A percentile compares a stretch with the other conserved stretches of the same genome.
Conservation (phyloP, 2,329 filamentous ascomycete species). For the Emmonsia crescens region DNA sequence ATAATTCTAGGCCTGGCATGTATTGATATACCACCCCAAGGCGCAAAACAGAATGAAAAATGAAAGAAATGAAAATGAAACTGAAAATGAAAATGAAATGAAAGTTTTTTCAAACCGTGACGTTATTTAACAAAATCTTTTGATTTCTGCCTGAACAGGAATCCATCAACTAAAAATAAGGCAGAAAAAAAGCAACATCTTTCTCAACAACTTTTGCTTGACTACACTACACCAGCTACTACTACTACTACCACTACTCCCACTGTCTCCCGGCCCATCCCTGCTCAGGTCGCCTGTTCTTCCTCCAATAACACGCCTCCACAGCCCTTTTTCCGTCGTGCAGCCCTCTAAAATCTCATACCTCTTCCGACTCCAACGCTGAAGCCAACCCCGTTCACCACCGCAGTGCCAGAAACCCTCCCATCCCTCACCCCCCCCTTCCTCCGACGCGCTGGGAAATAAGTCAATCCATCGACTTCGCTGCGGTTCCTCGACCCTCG, state of each 20-base stretch:
- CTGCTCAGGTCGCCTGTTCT: not conserved
- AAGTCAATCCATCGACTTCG: not conserved
- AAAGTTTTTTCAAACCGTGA: no score
- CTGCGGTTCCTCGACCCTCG: not conserved
- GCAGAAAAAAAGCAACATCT: not conserved
- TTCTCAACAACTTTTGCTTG: not conserved
- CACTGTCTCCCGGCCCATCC: not conserved
- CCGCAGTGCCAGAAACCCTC: not conserved
- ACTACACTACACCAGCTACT: not conserved
- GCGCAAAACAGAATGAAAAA: not conserved
- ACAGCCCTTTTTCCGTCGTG: conserved; percentile 1
- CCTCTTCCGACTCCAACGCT: not conserved
- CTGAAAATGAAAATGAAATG: no score
- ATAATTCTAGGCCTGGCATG: not conserved
- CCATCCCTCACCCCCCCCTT: not conserved
- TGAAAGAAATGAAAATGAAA: not conserved
- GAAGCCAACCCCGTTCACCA: not conserved
- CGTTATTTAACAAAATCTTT: no score
- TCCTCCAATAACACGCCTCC: conserved; percentile 1
- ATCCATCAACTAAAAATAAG: not conserved
- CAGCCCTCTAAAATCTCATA: conserved; percentile 1
- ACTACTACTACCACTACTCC: not conserved
- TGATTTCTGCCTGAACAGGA: not conserved
- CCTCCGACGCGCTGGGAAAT: not conserved
- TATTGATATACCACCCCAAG: not conserved